These are phyloP conservation scores for Blastocystis sp. DNA, from an alignment of 352 stramenopile genomes.

Conservation along the genomic window DNA sequence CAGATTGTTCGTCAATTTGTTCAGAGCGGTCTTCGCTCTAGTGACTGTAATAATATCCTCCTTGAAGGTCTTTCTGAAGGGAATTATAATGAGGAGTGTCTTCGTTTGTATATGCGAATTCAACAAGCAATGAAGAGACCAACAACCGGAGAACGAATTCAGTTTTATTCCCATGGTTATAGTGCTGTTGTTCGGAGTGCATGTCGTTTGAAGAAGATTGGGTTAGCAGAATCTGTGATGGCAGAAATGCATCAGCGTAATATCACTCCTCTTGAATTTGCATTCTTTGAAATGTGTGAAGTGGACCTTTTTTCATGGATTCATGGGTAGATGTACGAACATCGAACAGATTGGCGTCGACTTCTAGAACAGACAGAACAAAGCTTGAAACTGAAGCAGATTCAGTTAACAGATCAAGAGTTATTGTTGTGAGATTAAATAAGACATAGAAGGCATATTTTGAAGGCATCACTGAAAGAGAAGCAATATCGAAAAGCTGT, in stretches of 20 bases:
- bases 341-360: background rate
- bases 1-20: constrained; percentile 34
- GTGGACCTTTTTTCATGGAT: background rate
- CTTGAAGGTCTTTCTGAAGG: constrained; percentile 53
- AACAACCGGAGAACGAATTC: background rate
- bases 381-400: background rate
- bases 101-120: constrained; percentile 18
- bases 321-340: constrained; percentile 2
- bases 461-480: constrained; percentile 20
- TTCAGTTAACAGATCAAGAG: constrained; percentile 6
- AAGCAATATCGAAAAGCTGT: constrained; percentile 13
- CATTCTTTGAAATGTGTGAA: constrained; percentile 42
- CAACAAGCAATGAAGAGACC: background rate
- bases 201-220: constrained; percentile 24
- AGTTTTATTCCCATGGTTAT: constrained; percentile 12
- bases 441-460: background rate
- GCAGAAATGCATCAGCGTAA: background rate
- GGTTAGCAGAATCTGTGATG: background rate
- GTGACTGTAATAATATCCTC: constrained; percentile 31
- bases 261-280: constrained; percentile 13
- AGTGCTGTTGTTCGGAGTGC: constrained; percentile 13
- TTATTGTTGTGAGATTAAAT: background rate
- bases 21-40: background rate
- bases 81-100: constrained; percentile 51
- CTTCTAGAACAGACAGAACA: background rate